Evolutionary conservation across 2,329 filamentous ascomycete species (phyloP).

Genomic region (Colletotrichum kahawae): DNA sequence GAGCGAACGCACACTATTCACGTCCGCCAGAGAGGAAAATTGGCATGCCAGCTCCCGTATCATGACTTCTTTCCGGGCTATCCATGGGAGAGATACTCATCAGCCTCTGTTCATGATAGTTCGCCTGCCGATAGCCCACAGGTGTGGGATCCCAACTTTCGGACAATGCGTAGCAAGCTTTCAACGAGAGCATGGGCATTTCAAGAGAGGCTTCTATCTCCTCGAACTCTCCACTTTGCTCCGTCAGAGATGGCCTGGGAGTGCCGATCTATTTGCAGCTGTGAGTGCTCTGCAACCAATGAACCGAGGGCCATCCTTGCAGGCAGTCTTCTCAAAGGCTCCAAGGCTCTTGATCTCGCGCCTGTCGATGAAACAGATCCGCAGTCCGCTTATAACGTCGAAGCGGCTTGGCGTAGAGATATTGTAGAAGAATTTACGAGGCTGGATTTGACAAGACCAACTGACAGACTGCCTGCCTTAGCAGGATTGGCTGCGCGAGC

Average conservation of each 20-base stretch:
- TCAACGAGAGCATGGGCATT: background rate
- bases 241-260: background rate
- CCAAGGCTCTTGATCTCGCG: background rate
- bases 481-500: background rate
- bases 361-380: background rate
- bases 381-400: background rate
- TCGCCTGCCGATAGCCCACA: background rate
- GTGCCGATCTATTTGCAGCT: background rate
- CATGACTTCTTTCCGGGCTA: background rate
- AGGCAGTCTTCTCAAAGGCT: background rate
- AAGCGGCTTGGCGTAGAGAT: background rate
- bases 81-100: background rate
- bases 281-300: background rate
- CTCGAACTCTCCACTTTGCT: background rate
- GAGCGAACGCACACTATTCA: background rate
- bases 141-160: background rate
- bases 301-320: background rate
- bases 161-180: background rate
- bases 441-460: background rate
- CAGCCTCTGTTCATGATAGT: background rate
- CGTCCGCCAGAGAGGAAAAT: background rate
- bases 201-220: background rate
- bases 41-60: background rate
- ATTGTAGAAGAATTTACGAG: background rate
- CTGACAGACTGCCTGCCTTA: background rate